These are phyloP conservation scores for Zelonia costaricensis DNA, from an alignment of 208 protist genomes.

Conservation along the genomic window DNA sequence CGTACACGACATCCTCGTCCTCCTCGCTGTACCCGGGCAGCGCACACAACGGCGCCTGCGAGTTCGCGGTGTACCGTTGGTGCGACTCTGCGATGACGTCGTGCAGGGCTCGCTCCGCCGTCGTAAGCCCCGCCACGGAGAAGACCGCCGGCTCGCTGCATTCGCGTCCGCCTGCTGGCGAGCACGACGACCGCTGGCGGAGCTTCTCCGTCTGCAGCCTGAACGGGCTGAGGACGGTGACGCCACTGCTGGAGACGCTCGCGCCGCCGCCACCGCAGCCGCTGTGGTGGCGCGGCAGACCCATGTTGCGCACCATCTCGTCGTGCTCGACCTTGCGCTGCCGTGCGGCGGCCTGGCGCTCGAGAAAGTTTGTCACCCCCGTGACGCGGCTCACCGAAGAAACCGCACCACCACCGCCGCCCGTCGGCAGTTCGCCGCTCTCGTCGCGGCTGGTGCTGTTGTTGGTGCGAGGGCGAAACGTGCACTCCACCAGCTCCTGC, in stretches of 20 bases:
- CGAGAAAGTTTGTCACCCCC: constrained; percentile 58
- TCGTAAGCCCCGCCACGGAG: constrained; percentile 2
- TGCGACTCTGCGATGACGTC: constrained; percentile 8
- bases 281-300: constrained; percentile 13
- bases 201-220: constrained; percentile 19
- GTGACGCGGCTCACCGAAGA: constrained; percentile 34
- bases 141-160: background rate
- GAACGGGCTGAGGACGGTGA: constrained; percentile 18
- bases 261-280: background rate
- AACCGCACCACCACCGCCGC: background rate
- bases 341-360: constrained; percentile 57
- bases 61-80: background rate
- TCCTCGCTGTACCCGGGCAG: constrained; percentile 16
- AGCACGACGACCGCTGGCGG: constrained; percentile 2
- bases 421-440: background rate
- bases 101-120: constrained; percentile 23
- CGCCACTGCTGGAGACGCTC: background rate
- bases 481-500: constrained; percentile 78
- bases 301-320: constrained; percentile 42
- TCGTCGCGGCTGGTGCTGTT: background rate
- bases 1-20: background rate
- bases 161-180: background rate
- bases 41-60: constrained; percentile 8
- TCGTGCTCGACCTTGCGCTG: constrained; percentile 49
- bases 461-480: constrained; percentile 74